phyloP scores from a whole-genome alignment of 805 yeast genomes.

The Candida loeiensis region DNA sequence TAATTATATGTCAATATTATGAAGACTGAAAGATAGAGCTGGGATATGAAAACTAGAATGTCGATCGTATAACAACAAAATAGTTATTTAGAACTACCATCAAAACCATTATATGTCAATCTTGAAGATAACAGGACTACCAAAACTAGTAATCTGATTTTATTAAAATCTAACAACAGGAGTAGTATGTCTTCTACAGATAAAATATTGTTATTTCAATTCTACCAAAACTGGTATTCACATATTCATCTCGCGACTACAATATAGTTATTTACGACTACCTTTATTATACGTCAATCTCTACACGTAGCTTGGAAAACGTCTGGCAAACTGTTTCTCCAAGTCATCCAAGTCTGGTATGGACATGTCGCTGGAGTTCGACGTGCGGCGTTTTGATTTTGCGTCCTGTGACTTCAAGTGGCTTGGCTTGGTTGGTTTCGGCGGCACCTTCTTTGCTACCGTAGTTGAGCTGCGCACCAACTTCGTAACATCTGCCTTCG shows the following conservation, averaged over 20 bases:
- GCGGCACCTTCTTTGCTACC: conserved; percentile 44
- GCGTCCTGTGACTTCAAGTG: conserved; percentile 38
- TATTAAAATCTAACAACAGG: no score
- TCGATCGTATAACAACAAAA: no score
- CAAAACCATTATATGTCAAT: no score
- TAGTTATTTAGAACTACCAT: no score
- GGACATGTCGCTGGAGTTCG: conserved; percentile 40
- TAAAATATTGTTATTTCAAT: not conserved
- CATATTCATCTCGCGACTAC: no score
- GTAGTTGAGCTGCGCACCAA: not conserved
- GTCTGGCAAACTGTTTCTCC: conserved; percentile 52
- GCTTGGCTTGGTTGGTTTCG: conserved; percentile 63
- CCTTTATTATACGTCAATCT: no score
- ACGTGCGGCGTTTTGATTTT: conserved; percentile 18
- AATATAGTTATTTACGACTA: no score
- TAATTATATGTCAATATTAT: conserved; percentile 2
- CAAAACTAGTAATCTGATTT: no score
- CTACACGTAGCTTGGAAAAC: conserved; percentile 60
- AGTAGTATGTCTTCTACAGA: not conserved
- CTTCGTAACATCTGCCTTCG: not conserved
- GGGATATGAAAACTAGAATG: no score
- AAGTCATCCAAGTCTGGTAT: conserved; percentile 56
- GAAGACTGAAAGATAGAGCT: no score
- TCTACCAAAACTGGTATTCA: no score
- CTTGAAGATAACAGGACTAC: no score